Evolutionary conservation across 176 grass and related monocot species (phyloP), one percentile per base, ranked within the genome.

Genomic region (Oryza brachyantha): DNA sequence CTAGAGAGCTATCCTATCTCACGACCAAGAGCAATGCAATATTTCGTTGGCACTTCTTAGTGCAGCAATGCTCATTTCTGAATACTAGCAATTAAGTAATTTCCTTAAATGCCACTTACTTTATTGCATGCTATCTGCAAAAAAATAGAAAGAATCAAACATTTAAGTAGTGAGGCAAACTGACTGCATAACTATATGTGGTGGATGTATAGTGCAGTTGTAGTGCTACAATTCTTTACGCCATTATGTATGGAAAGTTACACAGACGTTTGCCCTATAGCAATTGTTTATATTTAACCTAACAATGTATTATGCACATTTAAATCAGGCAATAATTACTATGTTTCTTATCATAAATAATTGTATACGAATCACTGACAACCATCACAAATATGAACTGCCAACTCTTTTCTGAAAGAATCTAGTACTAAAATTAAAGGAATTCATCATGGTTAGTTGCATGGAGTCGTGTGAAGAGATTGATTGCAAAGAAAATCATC

Each of bases 21-120:
- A n/a, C n/a, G n/a, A n/a, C n/a, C n/a, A n/a, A n/a, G n/a, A n/a
- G n/a, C n/a, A n/a, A n/a, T n/a, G n/a, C n/a, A n/a, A n/a, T n/a
- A 50, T 81, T n/a, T 43, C 8, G 59, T 43, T 28, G 54, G 5
- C 14, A 42, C 55, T 77, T 80, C 55, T 77, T 80, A 29, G 77
- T 57, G 48, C 26, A 31, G 25, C 38, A 26, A 45, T 59, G 13
- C 13, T 61, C 8, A 61, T 77, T 37, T 62, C 73, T 61, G 38
- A 45, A 61, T n/a, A 70, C 17, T 21, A 39, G 9, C 39, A 19
- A 12, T 54, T 54, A 68, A 16, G 26, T 36, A 2, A 29, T 22
- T 76, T 43, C 62, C 43, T 32, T 41, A 66, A 74, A 4, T 67
- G 29, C 6, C 61, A 54, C 50, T 66, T 66, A 39, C 50, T 66